Conservation (phyloP, 1,284 basidiomycete species). For the Malassezia cuniculi region DNA sequence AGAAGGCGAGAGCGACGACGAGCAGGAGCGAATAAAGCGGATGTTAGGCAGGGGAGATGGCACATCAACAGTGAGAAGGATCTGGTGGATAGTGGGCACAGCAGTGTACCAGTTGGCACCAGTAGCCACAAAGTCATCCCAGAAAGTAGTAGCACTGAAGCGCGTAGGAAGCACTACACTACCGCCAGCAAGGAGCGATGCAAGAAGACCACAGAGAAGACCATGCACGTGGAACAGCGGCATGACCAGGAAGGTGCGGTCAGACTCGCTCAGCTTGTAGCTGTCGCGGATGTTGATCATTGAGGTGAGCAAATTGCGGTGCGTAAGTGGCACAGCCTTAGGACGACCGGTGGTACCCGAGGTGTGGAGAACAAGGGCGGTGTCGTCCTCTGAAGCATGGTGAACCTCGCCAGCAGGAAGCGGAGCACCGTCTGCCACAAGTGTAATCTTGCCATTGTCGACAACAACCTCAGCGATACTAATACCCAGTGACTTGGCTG, state of each 20-base stretch:
- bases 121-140: conserved; percentile 49
- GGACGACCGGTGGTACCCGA: conserved; percentile 55
- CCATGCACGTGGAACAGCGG: conserved; percentile 59
- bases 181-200: conserved; percentile 54
- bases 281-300: conserved; percentile 49
- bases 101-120: conserved; percentile 38
- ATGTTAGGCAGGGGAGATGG: conserved; percentile 46
- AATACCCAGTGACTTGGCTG: conserved; percentile 27
- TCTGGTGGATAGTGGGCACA: conserved; percentile 50
- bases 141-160: conserved; percentile 55
- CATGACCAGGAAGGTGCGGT: conserved; percentile 54
- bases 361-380: conserved; percentile 52
- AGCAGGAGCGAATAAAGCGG: conserved; percentile 50
- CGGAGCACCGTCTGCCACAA: conserved; percentile 19
- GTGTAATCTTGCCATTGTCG: conserved; percentile 21
- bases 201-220: conserved; percentile 55
- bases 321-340: conserved; percentile 53
- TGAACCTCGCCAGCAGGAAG: conserved; percentile 10
- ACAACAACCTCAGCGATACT: conserved; percentile 39
- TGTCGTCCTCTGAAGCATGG: conserved; percentile 23
- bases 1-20: conserved; percentile 47
- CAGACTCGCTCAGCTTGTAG: conserved; percentile 50
- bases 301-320: conserved; percentile 54
- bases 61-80: conserved; percentile 46
- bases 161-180: conserved; percentile 53